Evolutionary conservation across 176 grass and related monocot species (phyloP).

Genomic region (Raddia distichophylla): DNA sequence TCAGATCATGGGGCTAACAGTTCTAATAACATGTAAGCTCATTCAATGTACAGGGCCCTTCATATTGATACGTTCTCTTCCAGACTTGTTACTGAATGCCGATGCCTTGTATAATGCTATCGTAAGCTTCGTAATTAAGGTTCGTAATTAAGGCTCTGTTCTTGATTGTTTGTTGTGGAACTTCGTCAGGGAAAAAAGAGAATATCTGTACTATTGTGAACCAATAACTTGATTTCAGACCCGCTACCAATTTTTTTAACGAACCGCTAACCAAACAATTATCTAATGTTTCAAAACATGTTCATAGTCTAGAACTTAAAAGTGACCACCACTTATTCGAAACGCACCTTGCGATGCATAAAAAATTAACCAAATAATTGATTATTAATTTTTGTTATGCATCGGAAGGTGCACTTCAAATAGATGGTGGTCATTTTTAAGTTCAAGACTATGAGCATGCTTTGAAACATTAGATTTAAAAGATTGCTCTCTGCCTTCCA

Average conservation of each 20-base stretch:
- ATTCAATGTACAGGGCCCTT: slow-evolving; percentile 5
- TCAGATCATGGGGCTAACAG: background rate
- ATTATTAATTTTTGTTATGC: background rate
- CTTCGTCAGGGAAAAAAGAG: background rate
- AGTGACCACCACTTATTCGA: no score
- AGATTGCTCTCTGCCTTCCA: background rate
- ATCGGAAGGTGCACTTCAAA: background rate
- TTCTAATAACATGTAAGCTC: slow-evolving; percentile 49
- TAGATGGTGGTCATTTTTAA: background rate
- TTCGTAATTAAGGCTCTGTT: background rate
- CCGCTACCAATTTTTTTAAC: no score
- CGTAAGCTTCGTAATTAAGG: background rate
- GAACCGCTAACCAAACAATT: background rate
- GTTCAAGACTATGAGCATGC: background rate
- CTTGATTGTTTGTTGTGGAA: slow-evolving; percentile 21
- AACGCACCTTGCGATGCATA: no score
- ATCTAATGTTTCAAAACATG: no score
- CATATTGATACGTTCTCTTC: background rate
- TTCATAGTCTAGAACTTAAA: no score
- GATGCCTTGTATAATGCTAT: background rate
- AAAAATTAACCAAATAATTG: no score
- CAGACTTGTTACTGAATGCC: background rate
- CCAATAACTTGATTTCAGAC: background rate
- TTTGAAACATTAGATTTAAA: background rate
- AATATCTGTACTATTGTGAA: slow-evolving; percentile 10